Base-by-base conservation (phyloP, 2,329 filamentous ascomycete genomes). In the Aspergillus terreus region DNA sequence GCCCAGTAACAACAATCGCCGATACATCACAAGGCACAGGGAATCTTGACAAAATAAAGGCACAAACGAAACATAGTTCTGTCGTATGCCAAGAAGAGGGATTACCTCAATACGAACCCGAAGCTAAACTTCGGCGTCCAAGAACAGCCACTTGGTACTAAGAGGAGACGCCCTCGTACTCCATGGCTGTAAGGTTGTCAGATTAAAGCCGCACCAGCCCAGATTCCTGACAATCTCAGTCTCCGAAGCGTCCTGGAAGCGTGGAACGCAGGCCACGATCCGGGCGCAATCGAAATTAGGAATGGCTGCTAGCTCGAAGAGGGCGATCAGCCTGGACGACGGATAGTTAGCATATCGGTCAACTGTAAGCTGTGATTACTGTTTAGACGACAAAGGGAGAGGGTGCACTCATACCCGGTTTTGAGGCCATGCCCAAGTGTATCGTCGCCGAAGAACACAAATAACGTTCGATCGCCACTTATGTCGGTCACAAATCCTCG, bases 171-270 rank as follows among this genome's bases (percentile, higher is more conserved):
- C 74, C 44, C 70, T 68, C 17, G 51, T 35, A 43, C 54, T 81
- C 86, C 90, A 96, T 61, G 83, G 81, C 60, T 91, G 86, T 41
- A 96, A 78, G 21, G 88, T 92, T 46, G 84, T 85, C 59, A 92
- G 81, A 66, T 89, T 88, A 67, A 96, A 96, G 50, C 92, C 92
- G 58, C 95, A 92, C 92, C 92, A 96, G 69, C 91, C 88, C 47
- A 96, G 81, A 64, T 90, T 92, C 70, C 87, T 90, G 64, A 87
- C 77, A 52, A 84, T 78, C 60, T 86, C 82, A 52, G 82, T 77
- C 56, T 88, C 83, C 53, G 80, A 75, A 23, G 79, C 72, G 36
- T 82, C 79, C 56, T 86, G 82, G 43, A 78, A 77, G 57, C 90
- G 87, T 69, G 92, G 90, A 56, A 95, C 80, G 71, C 89, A 92